Evolutionary conservation across 1,284 basidiomycete genomes (phyloP), one percentile per base, ranked within the genome.

Genomic region (Microbotryum saponariae): DNA sequence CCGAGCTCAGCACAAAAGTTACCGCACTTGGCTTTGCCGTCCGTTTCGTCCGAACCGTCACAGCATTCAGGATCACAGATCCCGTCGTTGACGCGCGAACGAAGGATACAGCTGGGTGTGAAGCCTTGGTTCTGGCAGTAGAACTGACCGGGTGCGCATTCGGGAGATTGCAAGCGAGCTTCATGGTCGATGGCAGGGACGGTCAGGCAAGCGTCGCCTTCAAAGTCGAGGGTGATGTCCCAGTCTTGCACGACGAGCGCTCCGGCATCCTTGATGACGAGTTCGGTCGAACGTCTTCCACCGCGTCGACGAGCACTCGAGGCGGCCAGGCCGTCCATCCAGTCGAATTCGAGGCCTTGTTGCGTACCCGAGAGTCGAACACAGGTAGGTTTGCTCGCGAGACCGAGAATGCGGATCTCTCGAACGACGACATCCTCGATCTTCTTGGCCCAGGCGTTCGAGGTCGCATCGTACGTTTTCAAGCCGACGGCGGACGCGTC

Each of bases 1-100:
- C 91, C 90, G 46, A 89, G 80, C 71, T 87, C 82, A 53, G 81
- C 81, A 74, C 94, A 99, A 6, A 77, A 77, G 74, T 97, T 85
- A 23, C 82, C 79, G 73, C 94, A 99, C 14, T 86, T 79, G 6
- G 70, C 58, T 55, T 75, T 74, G 25, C 90, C 90, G 9, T 82
- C 74, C 6, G 77, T 79, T 76, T 99, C 94, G 74, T 99, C 94
- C 0, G 90, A 90, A n/a, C 96, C 96, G 73, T 99, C 94, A 74
- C 94, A 98, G 74, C 96, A 99, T 73, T 92, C 85, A 3, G 83
- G 82, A 73, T 98, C 93, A 74, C 94, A 98, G 45, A 97, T 80
- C 3, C 94, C 94, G 73, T 99, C 94, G 62, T 86, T 86, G n/a
- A 99, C 92, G 64, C 89, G 81, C 27, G 89, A 87, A 60, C 85